Conservation (phyloP, 2,329 filamentous ascomycete genomes). For the Sclerotinia borealis region DNA sequence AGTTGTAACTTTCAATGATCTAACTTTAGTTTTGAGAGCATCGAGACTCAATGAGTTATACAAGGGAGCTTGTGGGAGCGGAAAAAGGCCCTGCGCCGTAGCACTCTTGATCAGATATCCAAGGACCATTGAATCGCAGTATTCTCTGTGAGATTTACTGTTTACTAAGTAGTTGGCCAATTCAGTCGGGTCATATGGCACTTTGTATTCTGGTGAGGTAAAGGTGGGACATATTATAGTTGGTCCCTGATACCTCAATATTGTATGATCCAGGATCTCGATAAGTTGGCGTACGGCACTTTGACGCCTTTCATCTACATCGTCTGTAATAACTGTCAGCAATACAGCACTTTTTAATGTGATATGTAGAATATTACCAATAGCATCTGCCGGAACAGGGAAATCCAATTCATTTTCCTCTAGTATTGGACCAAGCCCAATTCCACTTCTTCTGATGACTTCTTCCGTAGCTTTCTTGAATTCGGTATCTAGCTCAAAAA, state of each 20-base stretch:
- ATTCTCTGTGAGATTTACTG: neutral
- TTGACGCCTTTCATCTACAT: neutral
- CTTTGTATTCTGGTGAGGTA: too few relatives aligned
- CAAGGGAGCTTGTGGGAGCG: neutral
- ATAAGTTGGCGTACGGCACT: neutral
- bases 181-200: neutral
- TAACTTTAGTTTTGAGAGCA: neutral
- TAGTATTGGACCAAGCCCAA: neutral
- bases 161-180: neutral
- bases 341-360: accelerated
- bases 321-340: neutral
- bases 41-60: too few relatives aligned
- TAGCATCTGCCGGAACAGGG: neutral
- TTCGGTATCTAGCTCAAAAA: neutral
- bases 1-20: neutral
- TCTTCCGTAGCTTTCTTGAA: neutral
- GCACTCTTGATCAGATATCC: neutral
- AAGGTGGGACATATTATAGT: neutral
- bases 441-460: neutral
- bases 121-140: neutral
- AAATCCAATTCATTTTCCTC: neutral
- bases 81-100: neutral
- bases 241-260: neutral
- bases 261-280: neutral
- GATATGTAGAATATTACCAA: neutral